Evolutionary conservation across 1,284 basidiomycete genomes (phyloP), one percentile per base, ranked within the genome.

Genomic region (Austroboletus rostrupii): DNA sequence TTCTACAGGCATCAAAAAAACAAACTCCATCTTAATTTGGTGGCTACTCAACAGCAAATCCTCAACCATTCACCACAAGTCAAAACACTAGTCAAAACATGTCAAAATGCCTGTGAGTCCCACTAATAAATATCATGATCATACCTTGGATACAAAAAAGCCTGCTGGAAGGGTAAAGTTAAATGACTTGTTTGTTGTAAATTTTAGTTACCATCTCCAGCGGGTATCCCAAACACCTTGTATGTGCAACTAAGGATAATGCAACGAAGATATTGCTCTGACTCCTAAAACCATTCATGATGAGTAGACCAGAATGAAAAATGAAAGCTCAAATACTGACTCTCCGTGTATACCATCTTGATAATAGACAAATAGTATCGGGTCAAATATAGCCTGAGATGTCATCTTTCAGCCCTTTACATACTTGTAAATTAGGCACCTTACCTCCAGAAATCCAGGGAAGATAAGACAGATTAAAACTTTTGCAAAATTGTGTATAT

Each of bases 281-380:
- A 48, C 77, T 72, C 37, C 87, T 85, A 61, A 90, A 89, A 2
- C 87, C 87, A 67, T 88, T 90, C 0, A 84, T 85, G 44, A 89
- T 74, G 14, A 90, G 69, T 5, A 82, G 61, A 14, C 86, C 87
- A 10, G 75, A 75, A 63, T 83, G 88, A 3, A 92, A 73, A 48
- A 89, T 75, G 1, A 85, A 82, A 43, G 82, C 80, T 35, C 89
- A 78, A 50, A 89, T 77, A 0, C 23, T 11, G 35, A 77, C 81
- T 72, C 78, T 82, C 51, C 78, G 78, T 1, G 81, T 84, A 56
- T 85, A 85, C 82, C 81, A 84, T 43, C 80, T 68, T 14, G 81
- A 83, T 12, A 84, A 67, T 19, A 84, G 70, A 58, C 80, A 84
- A 7, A 81, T 74, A 1, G 79, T 72, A 17, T 81, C 82, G 82